Evolutionary conservation across 345 rosid species (phyloP), one percentile per base, ranked within the genome.

Genomic region (Salix caprea): DNA sequence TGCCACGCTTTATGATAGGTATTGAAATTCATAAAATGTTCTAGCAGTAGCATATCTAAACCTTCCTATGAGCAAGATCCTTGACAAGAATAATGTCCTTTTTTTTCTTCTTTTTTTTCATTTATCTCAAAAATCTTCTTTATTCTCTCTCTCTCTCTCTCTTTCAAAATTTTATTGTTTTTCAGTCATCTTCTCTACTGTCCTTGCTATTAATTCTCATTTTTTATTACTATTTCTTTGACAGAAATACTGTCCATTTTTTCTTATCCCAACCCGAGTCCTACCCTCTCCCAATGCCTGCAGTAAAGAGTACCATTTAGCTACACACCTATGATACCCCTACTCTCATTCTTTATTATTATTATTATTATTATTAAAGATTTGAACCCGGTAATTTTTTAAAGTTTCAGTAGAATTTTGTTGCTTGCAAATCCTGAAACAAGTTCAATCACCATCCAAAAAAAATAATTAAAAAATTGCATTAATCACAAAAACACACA

Each of bases 361-460:
- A 50, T 18, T 50, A 50, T 5, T 50, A 52, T 52, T 52, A 19
- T 52, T 52, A 52, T 32, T 32, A 54, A 19, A 19, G n/a, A 52
- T 52, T 58, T 58, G 11, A 58, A 58, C 28, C 62, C 28, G 23
- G 28, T 6, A 14, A 30, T 7, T 36, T n/a, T 13, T 34, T n/a
- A 13, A 66, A 75, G 65, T 75, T 74, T 60, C 16, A 32, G 71
- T 7, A 48, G 48, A 65, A 46, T 48, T 30, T 65, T 37, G 66
- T 68, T 54, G 40, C 67, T 39, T 24, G 67, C 62, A 68, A 36
- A 60, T 44, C 79, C 69, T 69, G 79, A 76, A 76, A 76, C 62
- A 75, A 36, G 21, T 14, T 50, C 50, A 34, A 44, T 64, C 19
- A 76, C 28, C 69, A 69, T 9, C 37, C 24, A 21, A 42, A 44